These are phyloP conservation scores for Melampsora americana DNA, from an alignment of 1,284 basidiomycete species.

Conservation along the genomic window DNA sequence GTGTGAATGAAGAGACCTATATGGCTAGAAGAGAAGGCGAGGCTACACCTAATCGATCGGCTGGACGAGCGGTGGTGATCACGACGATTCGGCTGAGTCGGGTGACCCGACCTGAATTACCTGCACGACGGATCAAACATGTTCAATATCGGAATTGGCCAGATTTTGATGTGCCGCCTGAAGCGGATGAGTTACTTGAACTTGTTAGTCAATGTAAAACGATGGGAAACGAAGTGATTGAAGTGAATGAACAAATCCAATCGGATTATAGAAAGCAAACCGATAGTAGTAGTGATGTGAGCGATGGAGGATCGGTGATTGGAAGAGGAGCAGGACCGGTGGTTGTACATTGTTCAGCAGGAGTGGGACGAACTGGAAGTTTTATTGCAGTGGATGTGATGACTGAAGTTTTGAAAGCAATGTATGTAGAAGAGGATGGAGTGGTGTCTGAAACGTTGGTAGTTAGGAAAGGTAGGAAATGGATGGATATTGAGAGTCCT, in stretches of 20 bases:
- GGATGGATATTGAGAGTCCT: slow-evolving; percentile 5
- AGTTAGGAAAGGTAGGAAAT: not conserved
- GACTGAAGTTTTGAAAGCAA: slow-evolving; percentile 69
- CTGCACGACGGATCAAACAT: slow-evolving; percentile 60
- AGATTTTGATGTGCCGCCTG: slow-evolving; percentile 85
- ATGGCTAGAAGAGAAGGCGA: not conserved
- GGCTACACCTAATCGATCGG: not conserved
- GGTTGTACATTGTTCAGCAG: slow-evolving; percentile 78
- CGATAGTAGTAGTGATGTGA: no score
- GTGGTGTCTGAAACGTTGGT: not conserved
- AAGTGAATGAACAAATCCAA: slow-evolving; percentile 48
- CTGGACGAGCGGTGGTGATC: slow-evolving; percentile 45
- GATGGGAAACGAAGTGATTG: slow-evolving; percentile 62
- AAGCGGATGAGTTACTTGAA: slow-evolving; percentile 68
- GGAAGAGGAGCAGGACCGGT: slow-evolving; percentile 61
- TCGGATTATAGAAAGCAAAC: slow-evolving; percentile 53
- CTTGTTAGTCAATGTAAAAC: slow-evolving; percentile 64
- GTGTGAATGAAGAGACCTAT: not conserved
- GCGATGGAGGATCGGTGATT: no score
- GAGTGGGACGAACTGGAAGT: slow-evolving; percentile 84
- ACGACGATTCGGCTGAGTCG: slow-evolving; percentile 47
- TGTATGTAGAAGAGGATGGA: slow-evolving; percentile 52
- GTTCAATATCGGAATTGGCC: slow-evolving; percentile 89
- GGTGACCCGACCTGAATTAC: slow-evolving; percentile 18
- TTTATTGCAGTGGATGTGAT: slow-evolving; percentile 85